Evolutionary conservation across 768 basidiomycete genomes (phyloP).

Genomic region (Porpolomopsis calyptriformis): DNA sequence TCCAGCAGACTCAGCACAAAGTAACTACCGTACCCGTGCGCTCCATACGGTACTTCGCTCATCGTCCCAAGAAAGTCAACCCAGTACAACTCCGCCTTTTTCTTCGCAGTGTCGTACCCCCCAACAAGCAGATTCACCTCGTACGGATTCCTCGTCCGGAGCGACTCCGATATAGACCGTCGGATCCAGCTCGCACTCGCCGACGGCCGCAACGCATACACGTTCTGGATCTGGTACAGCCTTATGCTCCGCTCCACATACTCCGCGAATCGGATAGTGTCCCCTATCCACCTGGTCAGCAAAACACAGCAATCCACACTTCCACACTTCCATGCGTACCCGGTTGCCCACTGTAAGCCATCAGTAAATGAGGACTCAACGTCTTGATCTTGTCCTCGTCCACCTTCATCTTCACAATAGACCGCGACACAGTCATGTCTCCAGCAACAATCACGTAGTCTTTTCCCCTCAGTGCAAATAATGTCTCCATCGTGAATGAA

Average conservation of each 20-base stretch:
- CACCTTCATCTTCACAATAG: conserved; percentile 53
- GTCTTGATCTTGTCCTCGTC: conserved; percentile 15
- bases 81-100: conserved; percentile 81
- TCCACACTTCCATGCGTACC: conserved; percentile 29
- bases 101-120: conserved; percentile 75
- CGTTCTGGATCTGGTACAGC: conserved; percentile 90
- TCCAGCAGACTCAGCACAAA: conserved; percentile 90
- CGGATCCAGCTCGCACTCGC: conserved; percentile 96
- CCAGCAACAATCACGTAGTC: conserved; percentile 89
- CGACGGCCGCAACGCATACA: conserved; percentile 78
- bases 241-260: conserved; percentile 93
- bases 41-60: conserved; percentile 81
- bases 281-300: conserved; percentile 41
- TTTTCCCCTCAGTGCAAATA: conserved; percentile 85
- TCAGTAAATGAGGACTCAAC: conserved; percentile 81
- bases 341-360: conserved; percentile 93
- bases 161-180: conserved; percentile 74
- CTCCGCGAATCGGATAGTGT: conserved; percentile 94
- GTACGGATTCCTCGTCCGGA: conserved; percentile 83
- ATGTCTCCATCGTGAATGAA: conserved; percentile 84
- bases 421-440: conserved; percentile 80
- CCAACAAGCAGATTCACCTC: conserved; percentile 87
- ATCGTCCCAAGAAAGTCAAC: conserved; percentile 92
- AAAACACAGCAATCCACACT: background rate
- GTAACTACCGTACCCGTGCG: conserved; percentile 92